Evolutionary conservation across 345 rosid species (phyloP).

Genomic region (Brassica nigra): DNA sequence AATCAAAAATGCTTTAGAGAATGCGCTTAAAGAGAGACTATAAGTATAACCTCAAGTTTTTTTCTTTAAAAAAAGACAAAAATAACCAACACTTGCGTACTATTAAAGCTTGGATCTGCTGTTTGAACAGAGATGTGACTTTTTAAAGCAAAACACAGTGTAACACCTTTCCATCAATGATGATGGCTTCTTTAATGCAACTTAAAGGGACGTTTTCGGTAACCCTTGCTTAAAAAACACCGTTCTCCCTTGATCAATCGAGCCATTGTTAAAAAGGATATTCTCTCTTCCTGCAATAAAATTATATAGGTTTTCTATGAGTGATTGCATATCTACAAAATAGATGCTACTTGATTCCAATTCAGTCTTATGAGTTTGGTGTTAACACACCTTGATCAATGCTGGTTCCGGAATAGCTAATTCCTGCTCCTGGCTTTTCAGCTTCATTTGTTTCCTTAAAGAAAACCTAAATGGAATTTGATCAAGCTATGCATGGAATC

Average conservation of each 20-base stretch:
- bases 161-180: slow-evolving; percentile 73
- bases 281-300: too few relatives aligned
- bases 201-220: slow-evolving; percentile 62
- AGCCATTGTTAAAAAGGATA: too few relatives aligned
- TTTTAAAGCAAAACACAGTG: slow-evolving; percentile 61
- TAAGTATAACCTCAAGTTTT: too few relatives aligned
- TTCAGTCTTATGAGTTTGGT: too few relatives aligned
- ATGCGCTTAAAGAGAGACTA: background rate
- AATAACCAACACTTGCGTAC: slow-evolving; percentile 2
- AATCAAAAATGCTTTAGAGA: slow-evolving; percentile 5
- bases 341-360: too few relatives aligned
- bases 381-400: too few relatives aligned
- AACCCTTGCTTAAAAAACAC: slow-evolving; percentile 68
- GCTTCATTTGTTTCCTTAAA: background rate
- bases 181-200: slow-evolving; percentile 70
- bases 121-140: slow-evolving; percentile 46
- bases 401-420: background rate
- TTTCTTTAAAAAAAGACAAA: too few relatives aligned
- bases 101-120: slow-evolving; percentile 14
- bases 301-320: too few relatives aligned
- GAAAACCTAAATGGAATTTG: too few relatives aligned
- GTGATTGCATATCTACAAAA: too few relatives aligned
- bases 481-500: too few relatives aligned
- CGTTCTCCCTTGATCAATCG: slow-evolving; percentile 36
- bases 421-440: background rate